Percentiles rank a stretch among this genome's conserved stretches.
These are phyloP conservation scores for Cydonia oblonga DNA, from an alignment of 331 rosid species.

Conservation along the genomic window DNA sequence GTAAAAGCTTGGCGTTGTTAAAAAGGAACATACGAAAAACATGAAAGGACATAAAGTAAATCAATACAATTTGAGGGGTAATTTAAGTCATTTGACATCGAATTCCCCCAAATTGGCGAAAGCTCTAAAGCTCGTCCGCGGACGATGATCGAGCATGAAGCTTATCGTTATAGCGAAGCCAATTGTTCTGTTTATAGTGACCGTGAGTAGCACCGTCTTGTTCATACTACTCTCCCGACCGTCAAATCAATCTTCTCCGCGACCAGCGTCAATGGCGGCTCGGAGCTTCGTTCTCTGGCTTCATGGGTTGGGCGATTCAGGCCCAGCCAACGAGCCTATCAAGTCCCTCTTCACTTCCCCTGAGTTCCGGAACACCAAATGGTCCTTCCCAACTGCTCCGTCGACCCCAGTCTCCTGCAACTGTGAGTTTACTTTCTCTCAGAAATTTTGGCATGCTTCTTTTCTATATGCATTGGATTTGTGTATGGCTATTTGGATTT, in stretches of 20 bases:
- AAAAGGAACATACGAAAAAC: too few species aligned
- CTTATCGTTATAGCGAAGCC: constrained; percentile 23
- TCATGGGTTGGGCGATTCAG: constrained; percentile 85
- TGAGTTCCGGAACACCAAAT: constrained; percentile 44
- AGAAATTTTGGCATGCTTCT: neutral
- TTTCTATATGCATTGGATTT: neutral
- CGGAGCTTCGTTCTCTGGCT: constrained; percentile 82
- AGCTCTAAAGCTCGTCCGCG: neutral
- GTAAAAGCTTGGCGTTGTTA: too few species aligned
- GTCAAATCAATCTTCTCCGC: constrained; percentile 1
- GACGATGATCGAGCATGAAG: constrained; percentile 25
- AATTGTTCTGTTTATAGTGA: constrained; percentile 8
- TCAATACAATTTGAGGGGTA: neutral
- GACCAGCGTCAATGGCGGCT: constrained; percentile 47
- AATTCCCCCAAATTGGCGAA: neutral
- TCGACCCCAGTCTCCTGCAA: constrained; percentile 70
- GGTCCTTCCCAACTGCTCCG: constrained; percentile 93
- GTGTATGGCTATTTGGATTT: neutral
- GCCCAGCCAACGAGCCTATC: constrained; percentile 87
- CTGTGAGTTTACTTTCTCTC: constrained; percentile 23
- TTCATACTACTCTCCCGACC: constrained; percentile 16
- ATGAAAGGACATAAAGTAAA: neutral
- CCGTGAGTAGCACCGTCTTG: constrained; percentile 22
- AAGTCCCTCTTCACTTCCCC: constrained; percentile 68
- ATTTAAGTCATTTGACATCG: neutral